phyloP scores from a whole-genome alignment of 345 rosid species.

The Trapa incisa region DNA sequence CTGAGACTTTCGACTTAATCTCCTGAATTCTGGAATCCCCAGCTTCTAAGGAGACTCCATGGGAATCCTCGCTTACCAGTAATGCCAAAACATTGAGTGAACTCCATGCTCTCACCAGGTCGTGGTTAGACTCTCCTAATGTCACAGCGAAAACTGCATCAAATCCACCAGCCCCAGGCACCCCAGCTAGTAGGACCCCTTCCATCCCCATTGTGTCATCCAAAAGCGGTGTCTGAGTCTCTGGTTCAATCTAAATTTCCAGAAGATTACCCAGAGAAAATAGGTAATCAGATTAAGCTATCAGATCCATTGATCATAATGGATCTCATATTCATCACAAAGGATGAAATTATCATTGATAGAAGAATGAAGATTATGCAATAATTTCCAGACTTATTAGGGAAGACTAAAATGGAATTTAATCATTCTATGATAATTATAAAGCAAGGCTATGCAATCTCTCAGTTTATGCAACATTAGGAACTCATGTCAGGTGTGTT shows the following conservation, averaged over 20 bases:
- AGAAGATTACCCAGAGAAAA: not conserved
- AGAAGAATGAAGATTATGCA: not conserved
- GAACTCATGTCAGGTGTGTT: not conserved
- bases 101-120: slow-evolving; percentile 57
- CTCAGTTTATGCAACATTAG: not conserved
- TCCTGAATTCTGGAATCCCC: slow-evolving; percentile 62
- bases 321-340: not conserved
- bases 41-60: slow-evolving; percentile 64
- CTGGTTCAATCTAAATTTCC: slow-evolving; percentile 66
- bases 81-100: slow-evolving; percentile 59
- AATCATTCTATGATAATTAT: not conserved
- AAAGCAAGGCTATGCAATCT: not conserved
- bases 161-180: slow-evolving; percentile 98
- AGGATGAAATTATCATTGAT: not conserved
- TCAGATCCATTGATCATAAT: not conserved
- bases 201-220: slow-evolving; percentile 71
- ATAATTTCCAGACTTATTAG: not conserved
- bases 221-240: slow-evolving; percentile 61
- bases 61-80: slow-evolving; percentile 86
- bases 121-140: slow-evolving; percentile 50
- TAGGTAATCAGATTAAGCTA: not conserved
- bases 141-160: slow-evolving; percentile 79
- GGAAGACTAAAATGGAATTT: not conserved
- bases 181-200: slow-evolving; percentile 85
- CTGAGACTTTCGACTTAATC: slow-evolving; percentile 48